Percentiles rank a stretch among this genome's conserved stretches.
Conservation (phyloP, 192 early-diverging fungal species). For the Gaertneriomyces sp. region DNA sequence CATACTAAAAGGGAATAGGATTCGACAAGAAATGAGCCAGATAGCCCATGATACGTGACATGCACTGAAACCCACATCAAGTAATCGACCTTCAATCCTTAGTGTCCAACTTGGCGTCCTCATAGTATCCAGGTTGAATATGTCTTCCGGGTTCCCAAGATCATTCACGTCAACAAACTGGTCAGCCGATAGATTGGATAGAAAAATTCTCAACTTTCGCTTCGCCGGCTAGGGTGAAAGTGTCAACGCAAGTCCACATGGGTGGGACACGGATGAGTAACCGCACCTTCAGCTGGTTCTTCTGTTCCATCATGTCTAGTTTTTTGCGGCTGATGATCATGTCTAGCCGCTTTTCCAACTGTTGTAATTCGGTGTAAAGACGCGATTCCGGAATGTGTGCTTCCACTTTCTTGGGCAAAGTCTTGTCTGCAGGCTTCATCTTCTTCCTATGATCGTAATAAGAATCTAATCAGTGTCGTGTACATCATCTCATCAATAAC, state of each 20-base stretch:
- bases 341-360: constrained; percentile 86
- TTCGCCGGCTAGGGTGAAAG: constrained; percentile 46
- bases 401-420: constrained; percentile 59
- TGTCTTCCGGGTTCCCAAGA: constrained; percentile 44
- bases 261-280: not conserved
- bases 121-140: constrained; percentile 30
- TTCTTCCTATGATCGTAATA: too few relatives aligned
- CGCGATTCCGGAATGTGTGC: constrained; percentile 88
- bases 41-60: constrained; percentile 7
- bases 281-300: constrained; percentile 81
- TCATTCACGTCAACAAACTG: constrained; percentile 54
- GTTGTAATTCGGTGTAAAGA: constrained; percentile 78
- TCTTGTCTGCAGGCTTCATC: constrained; percentile 28
- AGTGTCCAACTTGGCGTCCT: constrained; percentile 84
- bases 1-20: constrained; percentile 28
- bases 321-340: constrained; percentile 86
- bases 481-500: too few relatives aligned
- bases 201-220: constrained; percentile 82
- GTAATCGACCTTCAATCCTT: constrained; percentile 80
- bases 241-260: not conserved
- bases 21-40: constrained; percentile 30
- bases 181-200: constrained; percentile 83
- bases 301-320: constrained; percentile 85
- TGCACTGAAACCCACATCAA: constrained; percentile 58
- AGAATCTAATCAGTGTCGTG: too few relatives aligned